These are phyloP conservation scores for Lenwebbia sp. DNA, from an alignment of 345 rosid species.

Conservation along the genomic window DNA sequence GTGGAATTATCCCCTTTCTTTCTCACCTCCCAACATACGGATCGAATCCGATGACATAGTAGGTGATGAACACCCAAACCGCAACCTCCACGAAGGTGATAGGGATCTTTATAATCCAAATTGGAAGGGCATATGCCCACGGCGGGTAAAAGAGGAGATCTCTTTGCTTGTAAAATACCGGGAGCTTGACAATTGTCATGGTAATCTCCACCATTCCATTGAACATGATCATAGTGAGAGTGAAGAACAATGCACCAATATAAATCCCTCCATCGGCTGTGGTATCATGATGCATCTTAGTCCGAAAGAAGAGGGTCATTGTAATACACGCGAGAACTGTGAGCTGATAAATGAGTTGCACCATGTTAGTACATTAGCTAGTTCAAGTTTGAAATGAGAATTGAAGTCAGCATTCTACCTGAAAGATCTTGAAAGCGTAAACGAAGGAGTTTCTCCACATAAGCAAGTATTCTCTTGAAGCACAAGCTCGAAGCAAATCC, in stretches of 20 bases:
- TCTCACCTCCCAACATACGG: slow-evolving; percentile 27
- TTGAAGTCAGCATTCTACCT: slow-evolving; percentile 12
- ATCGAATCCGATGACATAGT: slow-evolving; percentile 37
- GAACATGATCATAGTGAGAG: slow-evolving; percentile 12
- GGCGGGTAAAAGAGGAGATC: slow-evolving; percentile 33
- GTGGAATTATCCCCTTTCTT: background rate
- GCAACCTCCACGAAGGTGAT: slow-evolving; percentile 23
- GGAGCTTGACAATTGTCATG: slow-evolving; percentile 30
- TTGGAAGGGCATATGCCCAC: slow-evolving; percentile 33
- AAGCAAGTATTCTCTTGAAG: slow-evolving; percentile 40
- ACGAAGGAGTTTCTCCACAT: slow-evolving; percentile 54
- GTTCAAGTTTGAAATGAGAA: background rate
- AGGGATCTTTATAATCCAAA: slow-evolving; percentile 35
- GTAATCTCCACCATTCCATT: slow-evolving; percentile 21
- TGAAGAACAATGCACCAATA: slow-evolving; percentile 22
- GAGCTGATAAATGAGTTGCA: slow-evolving; percentile 1
- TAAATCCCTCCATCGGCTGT: slow-evolving; percentile 18
- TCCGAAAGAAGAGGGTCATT: slow-evolving; percentile 30
- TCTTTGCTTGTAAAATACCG: slow-evolving; percentile 42
- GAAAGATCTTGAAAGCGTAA: slow-evolving; percentile 38
- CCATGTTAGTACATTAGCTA: background rate
- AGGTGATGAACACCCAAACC: slow-evolving; percentile 22
- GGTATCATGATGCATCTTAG: slow-evolving; percentile 13
- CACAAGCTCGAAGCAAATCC: slow-evolving; percentile 45
- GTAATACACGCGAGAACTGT: slow-evolving; percentile 3